Conservation (phyloP, 176 grass and related monocot genomes). For the Alopecurus myosuroides region DNA sequence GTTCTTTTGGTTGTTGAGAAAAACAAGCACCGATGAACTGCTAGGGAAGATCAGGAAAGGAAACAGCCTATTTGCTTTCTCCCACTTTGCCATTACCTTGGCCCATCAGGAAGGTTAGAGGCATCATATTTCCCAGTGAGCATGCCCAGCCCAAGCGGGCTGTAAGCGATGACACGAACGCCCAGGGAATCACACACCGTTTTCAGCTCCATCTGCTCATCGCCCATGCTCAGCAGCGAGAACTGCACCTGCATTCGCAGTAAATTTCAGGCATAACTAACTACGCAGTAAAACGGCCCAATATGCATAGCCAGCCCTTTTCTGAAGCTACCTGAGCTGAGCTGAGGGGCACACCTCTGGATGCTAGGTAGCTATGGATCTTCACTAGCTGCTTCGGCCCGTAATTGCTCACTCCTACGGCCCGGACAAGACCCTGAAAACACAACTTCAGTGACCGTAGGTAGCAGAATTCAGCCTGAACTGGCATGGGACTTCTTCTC, state of each 20-base stretch:
- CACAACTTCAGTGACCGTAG: not conserved
- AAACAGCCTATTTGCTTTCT: not conserved
- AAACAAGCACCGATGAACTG: not conserved
- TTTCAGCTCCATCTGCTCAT: conserved; percentile 84
- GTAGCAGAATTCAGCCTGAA: not conserved
- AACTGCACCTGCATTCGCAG: conserved; percentile 65
- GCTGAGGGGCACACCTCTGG: conserved; percentile 74
- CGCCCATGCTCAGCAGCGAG: conserved; percentile 79
- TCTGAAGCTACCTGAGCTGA: conserved; percentile 73
- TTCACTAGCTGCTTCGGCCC: conserved; percentile 90
- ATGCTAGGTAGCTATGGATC: conserved; percentile 64
- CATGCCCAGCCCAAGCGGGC: conserved; percentile 86
- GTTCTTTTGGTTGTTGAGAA: too few relatives aligned
- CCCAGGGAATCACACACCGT: conserved; percentile 71
- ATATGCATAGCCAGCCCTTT: not conserved
- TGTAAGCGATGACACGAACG: conserved; percentile 78
- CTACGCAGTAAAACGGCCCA: not conserved
- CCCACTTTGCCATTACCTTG: conserved; percentile 39
- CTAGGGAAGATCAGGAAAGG: not conserved
- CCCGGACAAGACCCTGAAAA: conserved; percentile 70
- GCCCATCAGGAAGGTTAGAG: conserved; percentile 70
- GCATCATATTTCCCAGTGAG: conserved; percentile 69
- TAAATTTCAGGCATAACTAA: conserved; percentile 1
- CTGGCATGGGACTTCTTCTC: not conserved
- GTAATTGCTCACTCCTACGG: conserved; percentile 93